These are phyloP conservation scores for Mycena indigotica DNA, from an alignment of 768 basidiomycete genomes.

Conservation along the genomic window DNA sequence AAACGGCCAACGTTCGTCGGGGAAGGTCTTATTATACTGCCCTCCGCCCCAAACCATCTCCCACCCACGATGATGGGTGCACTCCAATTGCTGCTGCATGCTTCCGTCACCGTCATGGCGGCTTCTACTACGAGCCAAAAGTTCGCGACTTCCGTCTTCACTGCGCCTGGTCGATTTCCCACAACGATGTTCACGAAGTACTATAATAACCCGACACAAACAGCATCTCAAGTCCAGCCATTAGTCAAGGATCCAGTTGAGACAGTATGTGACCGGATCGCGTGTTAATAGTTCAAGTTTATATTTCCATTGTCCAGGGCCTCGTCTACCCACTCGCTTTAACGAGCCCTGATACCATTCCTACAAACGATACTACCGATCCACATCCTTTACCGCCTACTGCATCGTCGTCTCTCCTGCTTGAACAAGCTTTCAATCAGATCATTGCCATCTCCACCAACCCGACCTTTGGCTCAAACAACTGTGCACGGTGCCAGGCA, in stretches of 20 bases:
- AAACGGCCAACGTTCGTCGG: too few relatives aligned
- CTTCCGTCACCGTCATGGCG: constrained; percentile 3
- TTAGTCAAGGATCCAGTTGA: constrained; percentile 69
- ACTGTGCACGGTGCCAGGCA: constrained; percentile 63
- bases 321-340: constrained; percentile 1
- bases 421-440: constrained; percentile 57
- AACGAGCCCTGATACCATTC: constrained; percentile 59
- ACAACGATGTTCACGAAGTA: constrained; percentile 65
- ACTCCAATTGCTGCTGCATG: neutral
- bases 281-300: neutral
- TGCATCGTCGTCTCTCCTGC: constrained; percentile 47
- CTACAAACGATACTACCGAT: constrained; percentile 59
- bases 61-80: neutral
- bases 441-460: constrained; percentile 57
- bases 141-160: constrained; percentile 46
- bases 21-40: too few relatives aligned
- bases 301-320: neutral
- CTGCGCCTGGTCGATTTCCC: constrained; percentile 65
- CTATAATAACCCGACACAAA: constrained; percentile 74
- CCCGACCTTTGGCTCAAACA: constrained; percentile 53
- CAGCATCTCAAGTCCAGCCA: constrained; percentile 74
- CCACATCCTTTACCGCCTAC: constrained; percentile 66
- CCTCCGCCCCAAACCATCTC: neutral
- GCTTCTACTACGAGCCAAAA: neutral
- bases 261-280: constrained; percentile 42